These are phyloP conservation scores for Cercospora janseana DNA, from an alignment of 2,329 filamentous ascomycete species.

Conservation along the genomic window DNA sequence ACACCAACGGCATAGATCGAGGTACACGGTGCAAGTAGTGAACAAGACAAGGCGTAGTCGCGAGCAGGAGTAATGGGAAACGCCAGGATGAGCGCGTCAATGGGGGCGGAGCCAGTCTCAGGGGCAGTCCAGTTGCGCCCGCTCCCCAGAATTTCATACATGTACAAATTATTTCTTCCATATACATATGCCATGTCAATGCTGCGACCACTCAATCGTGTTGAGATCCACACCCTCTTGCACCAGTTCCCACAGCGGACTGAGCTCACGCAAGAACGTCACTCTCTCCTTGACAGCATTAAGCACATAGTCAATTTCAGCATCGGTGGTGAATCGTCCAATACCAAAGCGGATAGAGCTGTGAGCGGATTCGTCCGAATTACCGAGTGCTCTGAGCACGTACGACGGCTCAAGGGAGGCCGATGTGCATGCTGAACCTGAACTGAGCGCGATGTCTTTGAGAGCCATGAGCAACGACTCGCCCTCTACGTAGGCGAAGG, in stretches of 20 bases:
- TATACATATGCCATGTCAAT: constrained; percentile 54
- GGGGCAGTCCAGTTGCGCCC: constrained; percentile 2
- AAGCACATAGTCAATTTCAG: constrained; percentile 94
- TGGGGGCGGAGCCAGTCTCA: too few relatives aligned
- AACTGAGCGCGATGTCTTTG: constrained; percentile 96
- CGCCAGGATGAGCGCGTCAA: too few relatives aligned
- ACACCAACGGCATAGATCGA: too few relatives aligned
- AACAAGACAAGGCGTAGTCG: too few relatives aligned
- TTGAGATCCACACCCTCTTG: constrained; percentile 94
- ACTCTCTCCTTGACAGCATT: constrained; percentile 91
- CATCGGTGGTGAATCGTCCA: constrained; percentile 91
- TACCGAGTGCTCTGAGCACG: constrained; percentile 88
- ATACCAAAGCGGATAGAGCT: constrained; percentile 98
- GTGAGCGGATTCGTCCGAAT: constrained; percentile 95
- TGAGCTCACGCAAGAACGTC: constrained; percentile 88
- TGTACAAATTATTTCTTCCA: background rate
- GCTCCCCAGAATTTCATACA: background rate
- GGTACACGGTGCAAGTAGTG: too few relatives aligned
- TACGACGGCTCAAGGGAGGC: constrained; percentile 96
- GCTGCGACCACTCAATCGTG: constrained; percentile 97
- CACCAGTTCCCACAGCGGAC: constrained; percentile 94
- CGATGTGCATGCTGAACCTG: constrained; percentile 94
- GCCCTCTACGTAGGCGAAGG: constrained; percentile 96
- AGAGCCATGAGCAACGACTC: constrained; percentile 97
- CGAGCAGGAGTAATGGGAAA: too few relatives aligned